Base-by-base conservation (phyloP, 805 yeast genomes). In the Candida wancherniae region DNA sequence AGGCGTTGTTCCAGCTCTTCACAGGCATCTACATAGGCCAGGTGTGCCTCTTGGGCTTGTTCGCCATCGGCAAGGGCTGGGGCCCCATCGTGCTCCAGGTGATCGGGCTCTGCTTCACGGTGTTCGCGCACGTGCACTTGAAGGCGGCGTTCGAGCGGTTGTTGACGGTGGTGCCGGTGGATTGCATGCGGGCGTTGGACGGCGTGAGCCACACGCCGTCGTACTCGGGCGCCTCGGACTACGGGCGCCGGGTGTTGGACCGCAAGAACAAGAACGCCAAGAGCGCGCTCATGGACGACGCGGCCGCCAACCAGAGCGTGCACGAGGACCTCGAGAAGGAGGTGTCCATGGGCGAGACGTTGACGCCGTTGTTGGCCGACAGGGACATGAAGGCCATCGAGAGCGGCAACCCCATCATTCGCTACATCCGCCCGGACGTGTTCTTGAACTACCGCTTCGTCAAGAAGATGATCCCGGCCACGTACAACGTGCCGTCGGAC, bases 51-150 rank as follows among this genome's bases (percentile, higher is more conserved):
- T 54, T 92, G 32, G 97, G 96, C 33, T 58, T 92, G 34, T 88
- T 86, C 53, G 84, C 76, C 11, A 94, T 90, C 34, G 87, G 94
- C 39, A 85, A 85, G 67, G 82, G 94, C 24, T 90, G 96, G 96
- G 97, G 96, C 26, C 94, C 96, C 21, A 70, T 87, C 42, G 84
- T 80, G 3, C 59, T 90, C 32, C 84, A 83, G 55, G 78, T 76
- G 2, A 67, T 88, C 30, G 66, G 81, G 24, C 48, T 85, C 9
- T 73, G 70, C 6, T 57, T 70, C 42, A 85, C 97, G 0, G 71
- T 72, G 4, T 80, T 84, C 51, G 67, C 74, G 36, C 96, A 90
- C 48, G 11, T 75, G 18, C 71, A 75, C 40, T 56, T 90, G 51
- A 74, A 69, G 40, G 39, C 51, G 6, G 85, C 96, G 0, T 84